Evolutionary conservation across 306 rosid genomes (phyloP).

Genomic region (Fagus sylvatica): DNA sequence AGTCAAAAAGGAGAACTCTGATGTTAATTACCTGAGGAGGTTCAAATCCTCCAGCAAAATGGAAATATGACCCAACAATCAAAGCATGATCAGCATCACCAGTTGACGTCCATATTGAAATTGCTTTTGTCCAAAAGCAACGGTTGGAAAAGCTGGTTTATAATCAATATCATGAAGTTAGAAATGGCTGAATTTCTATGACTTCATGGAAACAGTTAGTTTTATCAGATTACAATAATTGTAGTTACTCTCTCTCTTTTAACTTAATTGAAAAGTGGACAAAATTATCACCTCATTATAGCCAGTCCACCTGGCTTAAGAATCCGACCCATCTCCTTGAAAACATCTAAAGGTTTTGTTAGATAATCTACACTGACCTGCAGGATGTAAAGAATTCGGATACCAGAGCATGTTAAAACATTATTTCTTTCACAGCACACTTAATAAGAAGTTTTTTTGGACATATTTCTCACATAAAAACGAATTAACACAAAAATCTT

Average conservation of each 20-base stretch:
- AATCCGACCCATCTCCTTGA: conserved; percentile 65
- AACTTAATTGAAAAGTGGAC: background rate
- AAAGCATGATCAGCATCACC: conserved; percentile 74
- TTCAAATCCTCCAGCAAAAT: conserved; percentile 80
- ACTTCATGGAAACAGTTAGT: background rate
- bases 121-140: conserved; percentile 75
- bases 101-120: conserved; percentile 82
- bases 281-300: conserved; percentile 60
- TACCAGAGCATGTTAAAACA: background rate
- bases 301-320: conserved; percentile 85
- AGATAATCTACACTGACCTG: conserved; percentile 90
- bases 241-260: background rate
- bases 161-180: background rate
- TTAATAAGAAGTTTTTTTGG: conserved; percentile 3
- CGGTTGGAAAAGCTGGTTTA: conserved; percentile 73
- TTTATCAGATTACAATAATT: background rate
- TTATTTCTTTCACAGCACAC: background rate
- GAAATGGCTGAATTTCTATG: background rate
- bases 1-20: background rate
- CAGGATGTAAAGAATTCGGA: conserved; percentile 22
- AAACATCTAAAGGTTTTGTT: conserved; percentile 70
- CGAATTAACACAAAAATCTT: background rate
- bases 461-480: conserved; percentile 6
- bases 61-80: conserved; percentile 81
- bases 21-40: conserved; percentile 62